phyloP scores from a whole-genome alignment of 2,329 filamentous ascomycete species.

The Fusarium sp. region DNA sequence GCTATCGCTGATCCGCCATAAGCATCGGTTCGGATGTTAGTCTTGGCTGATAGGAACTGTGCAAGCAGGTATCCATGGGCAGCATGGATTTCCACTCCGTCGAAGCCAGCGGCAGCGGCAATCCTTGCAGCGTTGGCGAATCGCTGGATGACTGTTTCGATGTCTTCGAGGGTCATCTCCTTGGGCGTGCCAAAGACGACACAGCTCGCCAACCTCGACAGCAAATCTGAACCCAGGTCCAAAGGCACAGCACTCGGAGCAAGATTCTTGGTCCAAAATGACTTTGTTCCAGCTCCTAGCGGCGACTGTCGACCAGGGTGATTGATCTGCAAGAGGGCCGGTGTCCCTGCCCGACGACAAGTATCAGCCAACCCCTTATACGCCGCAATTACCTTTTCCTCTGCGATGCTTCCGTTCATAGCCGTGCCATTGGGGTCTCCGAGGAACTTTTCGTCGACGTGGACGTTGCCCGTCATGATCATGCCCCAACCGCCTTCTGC shows the following conservation, averaged over 20 bases:
- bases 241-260: slow-evolving; percentile 59
- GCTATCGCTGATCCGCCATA: slow-evolving; percentile 66
- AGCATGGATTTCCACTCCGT: slow-evolving; percentile 59
- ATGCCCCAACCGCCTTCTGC: slow-evolving; percentile 65
- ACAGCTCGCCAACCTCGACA: slow-evolving; percentile 47
- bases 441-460: slow-evolving; percentile 54
- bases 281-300: slow-evolving; percentile 51
- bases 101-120: slow-evolving; percentile 58
- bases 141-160: slow-evolving; percentile 62
- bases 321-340: slow-evolving; percentile 58
- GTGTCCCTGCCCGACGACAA: slow-evolving; percentile 49
- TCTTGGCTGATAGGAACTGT: slow-evolving; percentile 64
- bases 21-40: slow-evolving; percentile 64
- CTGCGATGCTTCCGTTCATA: slow-evolving; percentile 40
- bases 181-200: slow-evolving; percentile 66
- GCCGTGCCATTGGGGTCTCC: slow-evolving; percentile 51
- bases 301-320: slow-evolving; percentile 61
- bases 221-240: slow-evolving; percentile 52
- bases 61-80: slow-evolving; percentile 69
- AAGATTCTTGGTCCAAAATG: slow-evolving; percentile 53
- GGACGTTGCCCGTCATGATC: slow-evolving; percentile 63
- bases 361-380: slow-evolving; percentile 54
- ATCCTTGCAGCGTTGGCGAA: slow-evolving; percentile 67
- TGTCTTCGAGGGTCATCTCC: slow-evolving; percentile 67
- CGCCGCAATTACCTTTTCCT: slow-evolving; percentile 46